Evolutionary conservation across 208 protist species (phyloP), one percentile per base, ranked within the genome.

Genomic region (Acanthamoeba triangularis): DNA sequence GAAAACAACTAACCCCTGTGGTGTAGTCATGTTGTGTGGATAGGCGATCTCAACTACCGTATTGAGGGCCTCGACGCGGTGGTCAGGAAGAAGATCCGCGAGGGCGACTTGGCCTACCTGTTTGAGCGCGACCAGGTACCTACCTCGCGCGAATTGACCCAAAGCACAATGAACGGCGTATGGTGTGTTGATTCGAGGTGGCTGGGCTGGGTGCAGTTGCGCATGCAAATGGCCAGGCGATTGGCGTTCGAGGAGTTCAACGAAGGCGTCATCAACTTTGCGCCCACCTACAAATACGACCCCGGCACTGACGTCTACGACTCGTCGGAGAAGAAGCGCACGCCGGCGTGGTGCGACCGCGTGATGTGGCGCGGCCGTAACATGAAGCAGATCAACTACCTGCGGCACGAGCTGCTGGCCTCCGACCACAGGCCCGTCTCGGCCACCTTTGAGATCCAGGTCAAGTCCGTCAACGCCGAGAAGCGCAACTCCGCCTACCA

Each of bases 261-360:
- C 56, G 98, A 98, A 80, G 96, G 90, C 11, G 82, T 76, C 4
- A 82, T 98, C 59, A 93, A 18, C 41, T 98, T 98, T 87, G 78
- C 91, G 25, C 98, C 98, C 37, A 98, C 98, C 25, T 98, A 98
- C 95, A 98, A 98, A 87, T 98, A 98, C 76, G 97, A 98, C 80
- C 59, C 80, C n/a, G 96, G 96, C n/a, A 97, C 97, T 2, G 76
- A 95, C 35, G 74, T 59, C 5, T 98, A 97, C 61, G 95, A 97
- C 82, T 95, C 90, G 16, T 85, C 33, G 13, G 94, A 87, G 30
- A 95, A 95, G 65, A 92, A 76, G 33, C 61, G 87, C 49, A 95
- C 90, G 20, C 98, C 98, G n/a, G 97, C 98, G 5, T 98, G 97
- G 97, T 98, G 96, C 90, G 98, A 98, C 91, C 82, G 98, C 35